Percentiles rank a stretch among this genome's conserved stretches.
Evolutionary conservation across 495 filamentous ascomycete species (phyloP).

Genomic region (Trichodelitschia bisporula): DNA sequence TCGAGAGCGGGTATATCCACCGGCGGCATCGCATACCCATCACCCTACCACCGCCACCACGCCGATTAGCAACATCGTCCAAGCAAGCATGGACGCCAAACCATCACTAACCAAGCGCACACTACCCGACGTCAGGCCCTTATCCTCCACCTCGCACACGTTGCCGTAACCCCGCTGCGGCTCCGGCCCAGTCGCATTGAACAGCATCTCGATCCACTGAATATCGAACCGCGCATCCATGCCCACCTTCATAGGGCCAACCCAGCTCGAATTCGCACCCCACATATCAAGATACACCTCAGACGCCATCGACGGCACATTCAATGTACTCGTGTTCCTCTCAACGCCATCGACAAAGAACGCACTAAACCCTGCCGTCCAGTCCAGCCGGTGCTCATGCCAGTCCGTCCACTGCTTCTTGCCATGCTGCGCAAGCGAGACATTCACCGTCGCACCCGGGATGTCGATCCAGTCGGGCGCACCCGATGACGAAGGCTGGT

Average conservation of each 20-base stretch:
- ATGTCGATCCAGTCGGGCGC: constrained; percentile 11
- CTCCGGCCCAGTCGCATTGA: constrained; percentile 25
- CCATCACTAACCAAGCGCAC: no score
- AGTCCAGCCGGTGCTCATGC: constrained; percentile 51
- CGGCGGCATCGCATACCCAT: no score
- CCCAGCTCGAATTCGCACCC: constrained; percentile 52
- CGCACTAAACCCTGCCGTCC: constrained; percentile 30
- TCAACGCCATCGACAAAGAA: constrained; percentile 42
- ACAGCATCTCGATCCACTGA: constrained; percentile 51
- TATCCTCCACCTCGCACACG: no score
- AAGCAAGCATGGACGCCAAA: no score
- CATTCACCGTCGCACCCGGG: constrained; percentile 20
- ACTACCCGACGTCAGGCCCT: no score
- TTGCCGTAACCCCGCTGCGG: no score
- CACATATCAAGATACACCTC: constrained; percentile 47
- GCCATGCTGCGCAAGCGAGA: constrained; percentile 24
- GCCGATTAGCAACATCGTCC: no score
- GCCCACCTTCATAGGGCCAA: constrained; percentile 39
- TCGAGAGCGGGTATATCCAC: no score
- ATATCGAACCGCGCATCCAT: constrained; percentile 39
- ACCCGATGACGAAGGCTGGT: constrained; percentile 32
- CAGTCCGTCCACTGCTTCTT: constrained; percentile 35
- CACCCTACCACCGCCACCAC: no score
- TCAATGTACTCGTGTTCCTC: constrained; percentile 33
- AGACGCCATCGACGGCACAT: constrained; percentile 32